Conservation (phyloP, 176 grass and related monocot species). For the Tuctoria greenei region DNA sequence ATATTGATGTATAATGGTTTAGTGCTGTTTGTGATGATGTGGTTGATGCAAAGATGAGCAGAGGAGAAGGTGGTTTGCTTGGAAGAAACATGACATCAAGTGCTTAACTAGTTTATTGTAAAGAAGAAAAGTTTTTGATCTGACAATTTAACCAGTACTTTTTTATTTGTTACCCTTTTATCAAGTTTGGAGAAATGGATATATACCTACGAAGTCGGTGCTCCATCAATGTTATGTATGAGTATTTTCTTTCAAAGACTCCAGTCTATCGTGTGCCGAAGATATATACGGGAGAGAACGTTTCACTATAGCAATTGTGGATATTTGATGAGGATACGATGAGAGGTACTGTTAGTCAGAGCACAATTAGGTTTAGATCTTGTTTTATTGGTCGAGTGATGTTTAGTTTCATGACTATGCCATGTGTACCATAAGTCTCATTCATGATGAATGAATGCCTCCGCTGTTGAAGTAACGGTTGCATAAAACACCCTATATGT, state of each 20-base stretch:
- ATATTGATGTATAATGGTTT: neutral
- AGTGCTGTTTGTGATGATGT: slow-evolving; percentile 30
- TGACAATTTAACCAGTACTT: slow-evolving; percentile 3
- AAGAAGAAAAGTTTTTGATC: slow-evolving; percentile 21
- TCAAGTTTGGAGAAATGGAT: slow-evolving; percentile 35
- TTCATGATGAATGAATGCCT: slow-evolving; percentile 11
- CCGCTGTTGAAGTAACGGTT: neutral
- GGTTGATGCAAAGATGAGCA: slow-evolving; percentile 36
- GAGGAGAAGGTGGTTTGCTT: slow-evolving; percentile 14
- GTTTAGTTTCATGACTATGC: slow-evolving; percentile 6
- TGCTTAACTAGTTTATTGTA: neutral
- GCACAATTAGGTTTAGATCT: slow-evolving; percentile 1
- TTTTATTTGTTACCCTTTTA: slow-evolving; percentile 20
- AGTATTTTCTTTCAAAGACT: neutral
- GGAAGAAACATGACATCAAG: slow-evolving; percentile 31
- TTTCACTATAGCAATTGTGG: slow-evolving; percentile 27
- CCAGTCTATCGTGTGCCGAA: slow-evolving; percentile 11
- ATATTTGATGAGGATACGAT: slow-evolving; percentile 30
- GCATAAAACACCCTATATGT: too few species aligned
- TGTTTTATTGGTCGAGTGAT: slow-evolving; percentile 25
- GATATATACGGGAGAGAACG: neutral
- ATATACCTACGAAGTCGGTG: too few species aligned
- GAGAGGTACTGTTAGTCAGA: slow-evolving; percentile 3
- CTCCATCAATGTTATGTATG: neutral
- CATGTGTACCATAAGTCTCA: neutral